Evolutionary conservation across 345 rosid species (phyloP).

Genomic region (Erysimum cheiranthoides): DNA sequence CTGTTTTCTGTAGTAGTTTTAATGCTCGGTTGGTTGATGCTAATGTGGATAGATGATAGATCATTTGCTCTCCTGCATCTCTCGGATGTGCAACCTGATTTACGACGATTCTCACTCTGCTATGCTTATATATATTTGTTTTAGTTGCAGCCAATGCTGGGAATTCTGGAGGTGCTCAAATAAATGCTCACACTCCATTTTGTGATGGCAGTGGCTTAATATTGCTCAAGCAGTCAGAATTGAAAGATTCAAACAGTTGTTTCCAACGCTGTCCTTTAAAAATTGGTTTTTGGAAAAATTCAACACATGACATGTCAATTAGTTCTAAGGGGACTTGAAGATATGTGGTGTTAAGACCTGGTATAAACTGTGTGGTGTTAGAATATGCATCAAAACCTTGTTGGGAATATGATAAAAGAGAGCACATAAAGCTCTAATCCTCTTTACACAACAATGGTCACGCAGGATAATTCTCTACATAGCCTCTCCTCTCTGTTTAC

Average conservation of each 20-base stretch:
- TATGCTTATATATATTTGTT: not conserved
- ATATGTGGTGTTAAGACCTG: not conserved
- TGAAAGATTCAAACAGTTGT: constrained; percentile 74
- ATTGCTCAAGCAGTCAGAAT: constrained; percentile 82
- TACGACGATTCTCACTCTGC: not conserved
- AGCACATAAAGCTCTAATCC: too few relatives aligned
- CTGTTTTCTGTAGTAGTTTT: not conserved
- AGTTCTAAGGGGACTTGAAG: constrained; percentile 86
- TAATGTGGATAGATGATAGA: not conserved
- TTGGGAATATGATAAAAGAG: too few relatives aligned
- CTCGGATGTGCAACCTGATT: not conserved
- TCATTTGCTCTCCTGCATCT: not conserved
- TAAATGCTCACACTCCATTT: not conserved
- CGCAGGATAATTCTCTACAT: too few relatives aligned
- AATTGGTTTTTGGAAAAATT: constrained; percentile 71
- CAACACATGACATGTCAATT: constrained; percentile 82
- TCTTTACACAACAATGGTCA: too few relatives aligned
- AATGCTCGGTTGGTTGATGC: too few relatives aligned
- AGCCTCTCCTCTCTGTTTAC: too few relatives aligned
- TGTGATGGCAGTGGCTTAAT: constrained; percentile 65
- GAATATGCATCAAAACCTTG: too few relatives aligned
- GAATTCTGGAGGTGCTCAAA: not conserved
- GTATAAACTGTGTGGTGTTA: too few relatives aligned
- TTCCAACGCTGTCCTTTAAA: constrained; percentile 75
- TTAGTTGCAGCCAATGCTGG: not conserved